Base-by-base conservation (phyloP, 208 protist species). In the Acanthamoeba sp. region DNA sequence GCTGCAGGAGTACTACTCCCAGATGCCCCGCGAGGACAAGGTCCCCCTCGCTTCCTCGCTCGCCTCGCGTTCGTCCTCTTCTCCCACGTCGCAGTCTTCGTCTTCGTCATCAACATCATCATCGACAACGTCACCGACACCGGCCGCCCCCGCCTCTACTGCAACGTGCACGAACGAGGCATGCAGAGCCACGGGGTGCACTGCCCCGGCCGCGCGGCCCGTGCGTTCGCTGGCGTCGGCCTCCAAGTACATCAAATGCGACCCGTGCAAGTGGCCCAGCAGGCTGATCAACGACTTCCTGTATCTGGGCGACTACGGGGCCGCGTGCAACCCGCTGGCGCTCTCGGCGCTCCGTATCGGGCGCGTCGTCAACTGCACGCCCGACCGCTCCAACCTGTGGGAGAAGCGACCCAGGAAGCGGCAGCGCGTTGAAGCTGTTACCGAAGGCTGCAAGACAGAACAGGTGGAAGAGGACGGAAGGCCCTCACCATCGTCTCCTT, bases 241-340 rank as follows among this genome's bases (percentile, higher is more conserved):
- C 4, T 34, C 69, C 69, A 80, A 80, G 34, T 80, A 80, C 38
- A 42, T 80, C 38, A 45, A 48, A 20, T 80, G 29, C 36, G 42
- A 42, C 38, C 69, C 69, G 38, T 34, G 36, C 69, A 80, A 80
- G 69, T 80, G 69, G 69, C 69, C 69, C 36, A 80, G 69, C 36
- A 34, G 27, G 27, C 29, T 80, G 29, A 20, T 80, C 5, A 34
- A 80, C 18, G 69, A 42, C 36, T 80, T 80, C 69, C 69, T 80
- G 27, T 80, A 80, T 24, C 69, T 80, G 38, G 69, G 69, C 69
- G 69, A 80, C 69, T 80, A 80, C 38, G 69, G 42, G 69, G n/a
- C 69, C 6, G 69, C 69, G 22, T 80, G 69, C 34, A 42, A 80
- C 38, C 69, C 69, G 20, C 34, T 80, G 36, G 69, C 69, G 9